Percentiles rank a stretch among this genome's conserved stretches.
Conservation (phyloP, 176 grass and related monocot species). For the Triticum turgidum region DNA sequence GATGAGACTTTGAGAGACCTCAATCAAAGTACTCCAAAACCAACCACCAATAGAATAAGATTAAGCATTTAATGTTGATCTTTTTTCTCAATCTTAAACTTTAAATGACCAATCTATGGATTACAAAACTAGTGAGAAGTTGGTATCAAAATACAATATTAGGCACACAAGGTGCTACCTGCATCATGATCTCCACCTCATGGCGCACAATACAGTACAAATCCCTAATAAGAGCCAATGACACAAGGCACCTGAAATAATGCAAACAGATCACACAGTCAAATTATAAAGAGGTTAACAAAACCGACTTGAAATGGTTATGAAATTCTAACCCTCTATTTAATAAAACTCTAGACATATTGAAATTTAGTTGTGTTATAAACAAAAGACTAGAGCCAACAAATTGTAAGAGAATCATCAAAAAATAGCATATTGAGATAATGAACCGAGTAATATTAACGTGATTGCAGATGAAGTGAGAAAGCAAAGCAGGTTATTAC, state of each 20-base stretch:
- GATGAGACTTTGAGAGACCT: not conserved
- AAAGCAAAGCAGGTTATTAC: not conserved
- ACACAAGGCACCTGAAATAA: conserved; percentile 52
- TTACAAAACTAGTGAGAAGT: not conserved
- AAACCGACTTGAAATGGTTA: not conserved
- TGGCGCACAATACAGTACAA: conserved; percentile 54
- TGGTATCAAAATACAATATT: not conserved
- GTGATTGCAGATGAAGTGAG: no score
- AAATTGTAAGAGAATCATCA: conserved; percentile 9
- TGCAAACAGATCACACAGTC: not conserved
- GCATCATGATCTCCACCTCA: conserved; percentile 72
- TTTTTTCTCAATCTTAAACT: not conserved
- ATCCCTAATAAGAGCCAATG: conserved; percentile 53
- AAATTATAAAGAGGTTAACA: not conserved
- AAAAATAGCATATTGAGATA: not conserved
- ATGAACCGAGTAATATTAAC: not conserved
- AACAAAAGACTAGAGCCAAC: not conserved
- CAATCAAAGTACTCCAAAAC: not conserved
- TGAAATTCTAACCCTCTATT: not conserved
- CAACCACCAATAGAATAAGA: not conserved
- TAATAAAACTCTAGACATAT: not conserved
- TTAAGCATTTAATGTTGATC: no score
- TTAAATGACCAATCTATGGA: not conserved
- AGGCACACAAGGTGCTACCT: conserved; percentile 44
- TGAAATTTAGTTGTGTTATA: not conserved